Conservation (phyloP, 352 stramenopile genomes). For the Plasmopara halstedii region DNA sequence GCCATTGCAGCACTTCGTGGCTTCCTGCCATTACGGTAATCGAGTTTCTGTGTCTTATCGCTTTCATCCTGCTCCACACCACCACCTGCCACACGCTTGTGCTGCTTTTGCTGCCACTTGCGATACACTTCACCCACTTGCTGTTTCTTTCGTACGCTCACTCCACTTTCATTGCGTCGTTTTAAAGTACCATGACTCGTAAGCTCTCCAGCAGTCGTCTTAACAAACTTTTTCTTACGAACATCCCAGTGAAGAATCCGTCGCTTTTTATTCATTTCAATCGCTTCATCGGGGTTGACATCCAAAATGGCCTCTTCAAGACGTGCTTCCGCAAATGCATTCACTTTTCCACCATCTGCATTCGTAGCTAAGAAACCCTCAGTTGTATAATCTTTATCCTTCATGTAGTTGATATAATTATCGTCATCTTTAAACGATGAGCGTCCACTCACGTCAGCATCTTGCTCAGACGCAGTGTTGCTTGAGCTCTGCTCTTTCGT, state of each 20-base stretch:
- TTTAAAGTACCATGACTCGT: slow-evolving; percentile 75
- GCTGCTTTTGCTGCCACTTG: slow-evolving; percentile 89
- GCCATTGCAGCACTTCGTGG: slow-evolving; percentile 29
- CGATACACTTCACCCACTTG: slow-evolving; percentile 89
- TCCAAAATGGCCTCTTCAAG: slow-evolving; percentile 96
- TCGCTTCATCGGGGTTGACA: slow-evolving; percentile 96
- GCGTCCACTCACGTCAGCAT: slow-evolving; percentile 18
- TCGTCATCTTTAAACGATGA: slow-evolving; percentile 70
- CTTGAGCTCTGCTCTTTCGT: slow-evolving; percentile 35
- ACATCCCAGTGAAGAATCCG: slow-evolving; percentile 98
- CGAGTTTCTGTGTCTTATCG: slow-evolving; percentile 42
- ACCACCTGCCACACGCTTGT: slow-evolving; percentile 74
- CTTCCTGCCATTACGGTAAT: slow-evolving; percentile 79
- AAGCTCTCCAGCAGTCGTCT: slow-evolving; percentile 88
- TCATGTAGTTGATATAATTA: slow-evolving; percentile 84
- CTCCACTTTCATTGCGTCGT: slow-evolving; percentile 79
- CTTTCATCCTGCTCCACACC: slow-evolving; percentile 62
- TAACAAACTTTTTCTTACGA: slow-evolving; percentile 96
- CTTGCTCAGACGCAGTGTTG: slow-evolving; percentile 5
- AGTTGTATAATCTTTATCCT: slow-evolving; percentile 65
- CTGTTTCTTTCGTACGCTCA: slow-evolving; percentile 79
- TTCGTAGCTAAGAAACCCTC: slow-evolving; percentile 70
- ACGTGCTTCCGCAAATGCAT: slow-evolving; percentile 71
- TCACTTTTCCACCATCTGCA: slow-evolving; percentile 69
- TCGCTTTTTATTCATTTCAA: slow-evolving; percentile 96